Evolutionary conservation across 2,329 filamentous ascomycete species (phyloP), one percentile per base, ranked within the genome.

Genomic region (Fusarium keratoplasticum): DNA sequence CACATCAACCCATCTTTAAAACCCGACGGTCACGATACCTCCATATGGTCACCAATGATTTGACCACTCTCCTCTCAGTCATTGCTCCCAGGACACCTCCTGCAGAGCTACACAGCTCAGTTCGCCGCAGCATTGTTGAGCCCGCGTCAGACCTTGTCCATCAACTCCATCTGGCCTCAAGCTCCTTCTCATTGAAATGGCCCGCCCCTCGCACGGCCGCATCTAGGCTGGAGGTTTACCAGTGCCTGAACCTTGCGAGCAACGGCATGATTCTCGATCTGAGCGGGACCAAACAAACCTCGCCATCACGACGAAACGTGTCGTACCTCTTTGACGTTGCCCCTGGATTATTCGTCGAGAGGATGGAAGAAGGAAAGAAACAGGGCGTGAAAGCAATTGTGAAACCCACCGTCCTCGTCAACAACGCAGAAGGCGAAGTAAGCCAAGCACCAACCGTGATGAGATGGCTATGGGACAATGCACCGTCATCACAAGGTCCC

Each of bases 301-400:
- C 81, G 2, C 57, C 79, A 22, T 64, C 75, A 4, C 78, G 82
- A 16, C 76, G 76, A 22, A 78, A 80, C 25, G 78, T 81, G 14
- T 78, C 78, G 16, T 83, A 83, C 61, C 61, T 83, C 16, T 83
- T 83, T 63, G 82, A 83, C 38, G 72, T 83, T 47, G 81, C 81
- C 7, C 82, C 82, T 0, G 82, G 82, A 1, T 69, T 83, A 40
- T 83, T 83, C 58, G 81, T 83, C 8, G 82, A 83, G 62, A 78
- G 81, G 60, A 66, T 83, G 8, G 79, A 82, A 7, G 74, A 72
- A 3, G 81, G 80, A 25, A 82, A 78, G 72, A 83, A 82, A 67
- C 70, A 75, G 44, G 70, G 73, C 8, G 61, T 79, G 31, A 83
- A 79, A 72, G 76, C 81, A n/a, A 78, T 83, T 22, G 79, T 74